phyloP scores from a whole-genome alignment of 345 rosid genomes.

The Acer saccharum region DNA sequence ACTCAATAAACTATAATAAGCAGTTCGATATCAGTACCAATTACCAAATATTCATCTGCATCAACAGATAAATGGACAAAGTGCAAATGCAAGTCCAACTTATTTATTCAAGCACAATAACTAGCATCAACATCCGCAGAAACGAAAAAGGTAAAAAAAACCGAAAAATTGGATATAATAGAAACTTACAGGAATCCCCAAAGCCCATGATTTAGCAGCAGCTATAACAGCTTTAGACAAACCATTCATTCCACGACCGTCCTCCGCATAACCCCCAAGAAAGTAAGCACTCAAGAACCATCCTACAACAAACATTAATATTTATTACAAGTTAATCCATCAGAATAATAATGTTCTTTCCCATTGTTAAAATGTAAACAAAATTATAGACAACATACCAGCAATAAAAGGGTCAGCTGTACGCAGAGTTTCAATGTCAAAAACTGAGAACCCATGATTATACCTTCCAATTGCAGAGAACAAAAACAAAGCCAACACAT shows the following conservation, averaged over 20 bases:
- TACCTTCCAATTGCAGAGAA: slow-evolving; percentile 91
- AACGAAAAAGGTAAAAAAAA: background rate
- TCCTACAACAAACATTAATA: slow-evolving; percentile 43
- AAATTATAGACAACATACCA: slow-evolving; percentile 38
- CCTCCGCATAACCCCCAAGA: slow-evolving; percentile 84
- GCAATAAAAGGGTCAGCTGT: slow-evolving; percentile 95
- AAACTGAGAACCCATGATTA: slow-evolving; percentile 76
- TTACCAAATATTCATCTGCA: background rate
- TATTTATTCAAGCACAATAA: background rate
- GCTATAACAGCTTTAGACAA: slow-evolving; percentile 64
- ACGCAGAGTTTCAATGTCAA: slow-evolving; percentile 68
- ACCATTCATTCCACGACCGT: slow-evolving; percentile 87
- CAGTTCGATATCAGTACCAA: background rate
- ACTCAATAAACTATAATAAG: background rate
- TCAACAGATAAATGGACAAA: background rate
- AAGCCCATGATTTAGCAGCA: slow-evolving; percentile 82
- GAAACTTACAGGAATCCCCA: slow-evolving; percentile 76
- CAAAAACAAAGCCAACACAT: slow-evolving; percentile 73
- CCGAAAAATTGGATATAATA: background rate
- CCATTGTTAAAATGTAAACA: background rate
- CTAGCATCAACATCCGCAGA: background rate
- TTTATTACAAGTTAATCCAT: background rate
- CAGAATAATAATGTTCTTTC: background rate
- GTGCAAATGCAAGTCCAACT: background rate
- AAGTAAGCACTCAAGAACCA: slow-evolving; percentile 96